Evolutionary conservation across 2,329 filamentous ascomycete genomes (phyloP), one percentile per base, ranked within the genome.

Genomic region (Chaetomiaceae sp.): DNA sequence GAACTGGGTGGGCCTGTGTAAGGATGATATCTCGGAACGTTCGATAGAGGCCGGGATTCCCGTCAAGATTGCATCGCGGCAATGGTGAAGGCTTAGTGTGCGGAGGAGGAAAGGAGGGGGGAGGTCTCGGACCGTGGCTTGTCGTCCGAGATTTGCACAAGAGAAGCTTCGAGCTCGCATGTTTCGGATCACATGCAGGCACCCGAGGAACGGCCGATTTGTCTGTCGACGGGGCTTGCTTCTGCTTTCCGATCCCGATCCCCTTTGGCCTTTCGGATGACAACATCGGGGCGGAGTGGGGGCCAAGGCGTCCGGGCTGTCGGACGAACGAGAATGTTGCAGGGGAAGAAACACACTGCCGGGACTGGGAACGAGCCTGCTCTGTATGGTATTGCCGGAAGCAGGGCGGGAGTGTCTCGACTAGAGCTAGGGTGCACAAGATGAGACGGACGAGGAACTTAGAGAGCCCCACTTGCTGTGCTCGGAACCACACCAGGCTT

Each of bases 321-420:
- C 23, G 53, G 46, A 40, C 48, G 30, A 55, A 40, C 48, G 30
- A 55, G 31, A 10, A 55, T 50, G 46, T 56, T 56, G 46, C 54
- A 58, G 38, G 51, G 62, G 61, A 54, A 55, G 56, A 60, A 58
- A 58, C 53, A 55, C 39, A 50, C 46, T 56, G 27, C 19, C 20
- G 31, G 35, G n/a, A 12, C 23, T 20, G 23, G 23, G 23, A 16
- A 23, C 17, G 25, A 14, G 42, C 46, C 41, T 50, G 55, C 57
- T 55, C 53, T 50, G 58, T 53, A 60, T 58, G 58, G 53, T 53
- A 60, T 58, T 58, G 53, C 55, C 61, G 58, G 60, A 50, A 58
- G 59, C 51, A 49, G 53, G 53, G 60, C 58, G 53, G 52, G 50
- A 43, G 53, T 44, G 47, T 49, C 23, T 50, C 43, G 43, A 40